phyloP scores from a whole-genome alignment of 1,139 yeast genomes.

The Kodamaea sp. region DNA sequence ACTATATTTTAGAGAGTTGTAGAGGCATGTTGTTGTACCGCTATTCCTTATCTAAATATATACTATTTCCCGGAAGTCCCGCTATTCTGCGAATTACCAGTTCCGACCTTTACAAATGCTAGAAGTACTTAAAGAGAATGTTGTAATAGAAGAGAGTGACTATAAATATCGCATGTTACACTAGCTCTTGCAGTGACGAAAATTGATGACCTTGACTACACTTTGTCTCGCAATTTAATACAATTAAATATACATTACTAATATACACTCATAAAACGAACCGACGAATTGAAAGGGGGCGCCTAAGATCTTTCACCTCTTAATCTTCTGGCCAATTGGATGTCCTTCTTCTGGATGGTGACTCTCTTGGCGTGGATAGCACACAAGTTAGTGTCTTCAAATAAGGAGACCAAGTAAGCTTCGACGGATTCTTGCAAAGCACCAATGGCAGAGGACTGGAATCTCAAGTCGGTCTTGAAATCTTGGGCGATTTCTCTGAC shows the following conservation, averaged over 20 bases:
- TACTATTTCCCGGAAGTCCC: too few relatives aligned
- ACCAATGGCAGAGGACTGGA: conserved; percentile 98
- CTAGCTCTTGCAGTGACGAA: too few relatives aligned
- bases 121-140: neutral
- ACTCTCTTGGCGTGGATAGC: conserved; percentile 99
- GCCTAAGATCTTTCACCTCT: conserved; percentile 89
- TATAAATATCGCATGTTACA: too few relatives aligned
- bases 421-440: conserved; percentile 98
- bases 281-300: conserved; percentile 7
- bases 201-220: too few relatives aligned
- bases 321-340: conserved; percentile 97
- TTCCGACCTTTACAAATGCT: neutral
- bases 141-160: too few relatives aligned
- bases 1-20: too few relatives aligned
- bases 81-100: neutral
- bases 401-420: conserved; percentile 87
- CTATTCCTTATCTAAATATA: too few relatives aligned
- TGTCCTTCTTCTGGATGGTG: conserved; percentile 98
- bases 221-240: too few relatives aligned
- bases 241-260: conserved; percentile 15
- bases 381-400: conserved; percentile 97
- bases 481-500: conserved; percentile 98
- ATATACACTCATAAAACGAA: conserved; percentile 14
- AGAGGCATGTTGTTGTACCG: too few relatives aligned
- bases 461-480: conserved; percentile 96